Base-by-base conservation (phyloP, 208 protist genomes). In the Leishmania tropica region DNA sequence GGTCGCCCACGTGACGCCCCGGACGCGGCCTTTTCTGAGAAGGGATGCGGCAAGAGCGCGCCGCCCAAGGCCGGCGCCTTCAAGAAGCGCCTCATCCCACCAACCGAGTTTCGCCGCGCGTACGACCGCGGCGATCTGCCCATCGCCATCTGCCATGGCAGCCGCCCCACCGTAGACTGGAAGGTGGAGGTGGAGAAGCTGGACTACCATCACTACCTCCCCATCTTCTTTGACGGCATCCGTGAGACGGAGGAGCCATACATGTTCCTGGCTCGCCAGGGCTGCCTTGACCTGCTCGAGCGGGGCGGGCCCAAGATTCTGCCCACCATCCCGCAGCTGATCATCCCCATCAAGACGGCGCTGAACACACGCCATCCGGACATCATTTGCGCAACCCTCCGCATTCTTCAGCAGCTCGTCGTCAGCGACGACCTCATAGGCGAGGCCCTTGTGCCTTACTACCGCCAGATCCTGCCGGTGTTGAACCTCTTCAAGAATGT, bases 161-260 rank as follows among this genome's bases (percentile, higher is more conserved):
- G 91, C 78, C 90, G 90, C 19, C 88, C 92, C 13, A 85, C 87
- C n/a, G 87, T 98, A 71, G 91, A 98, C 60, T 99, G 99, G 99
- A 99, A 99, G 88, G 98, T 99, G 79, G 96, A 99, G 73, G 96
- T 99, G 51, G 98, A 99, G 81, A 98, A 99, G 87, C 93, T 99
- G 11, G 99, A 99, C 88, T 99, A 99, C 87, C 98, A 99, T 85
- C 99, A 99, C 90, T 99, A 99, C 88, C 95, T 99, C 47, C 99
- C 99, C 68, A 99, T 99, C 80, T 99, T 99, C 86, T 99, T 99
- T 89, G 99, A 99, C 85, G 99, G 99, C 19, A 96, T 99, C 47
- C 93, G 99, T 56, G 99, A 99, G 85, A 99, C 97, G 47, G 94
- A 99, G 83, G 98, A 99, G 85, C 99, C 99, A 47, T 99, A 99